Base-by-base conservation (phyloP, 2,329 filamentous ascomycete species). In the Colletotrichum sp. region DNA sequence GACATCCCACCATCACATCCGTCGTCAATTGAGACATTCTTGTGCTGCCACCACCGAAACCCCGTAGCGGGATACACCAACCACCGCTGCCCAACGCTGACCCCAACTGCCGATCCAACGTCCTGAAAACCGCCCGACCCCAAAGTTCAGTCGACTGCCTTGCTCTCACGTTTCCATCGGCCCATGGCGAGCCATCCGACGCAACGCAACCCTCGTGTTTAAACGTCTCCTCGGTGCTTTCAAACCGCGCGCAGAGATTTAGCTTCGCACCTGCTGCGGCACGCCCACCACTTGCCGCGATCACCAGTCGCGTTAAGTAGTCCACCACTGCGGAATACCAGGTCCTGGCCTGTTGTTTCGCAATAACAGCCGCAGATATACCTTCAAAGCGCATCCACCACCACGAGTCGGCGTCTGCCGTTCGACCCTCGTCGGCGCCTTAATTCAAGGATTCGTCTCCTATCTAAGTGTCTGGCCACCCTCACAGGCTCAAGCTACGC, bases 21-120 rank as follows among this genome's bases (percentile, higher is more conserved):
- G 39, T 16, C 64, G 55, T 49, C 69, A 69, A 68, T 76, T 69
- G 64, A 76, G 73, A 76, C 73, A 76, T 73, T 76, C 69, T 44
- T 76, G 73, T 57, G 63, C 39, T 61, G 52, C 64, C 27, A 65
- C 69, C 39, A 67, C 44, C 15, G 63, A 49, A 64, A 68, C 19
- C 27, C 57, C 13, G 70, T 30, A 57, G 69, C 44, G n/a, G 57
- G 44, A 57, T 68, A 36, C 32, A 59, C 5, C n/a, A 16, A 29
- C 34, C 32, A 70, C 30, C 30, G 52, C 36, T 25, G 39, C 30
- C 63, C 39, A 64, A 63, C 72, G 36, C 29, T 49, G 15, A 30
- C 52, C 39, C 63, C 29, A 65, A 57, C 69, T 72, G 69, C 44
- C 63, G 32, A 59, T 73, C 72, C 63, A 11, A 49, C 64, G 22